A percentile compares a stretch with the other conserved stretches of the same genome.
These are phyloP conservation scores for Candida michaelii DNA, from an alignment of 805 yeast species.

Conservation along the genomic window DNA sequence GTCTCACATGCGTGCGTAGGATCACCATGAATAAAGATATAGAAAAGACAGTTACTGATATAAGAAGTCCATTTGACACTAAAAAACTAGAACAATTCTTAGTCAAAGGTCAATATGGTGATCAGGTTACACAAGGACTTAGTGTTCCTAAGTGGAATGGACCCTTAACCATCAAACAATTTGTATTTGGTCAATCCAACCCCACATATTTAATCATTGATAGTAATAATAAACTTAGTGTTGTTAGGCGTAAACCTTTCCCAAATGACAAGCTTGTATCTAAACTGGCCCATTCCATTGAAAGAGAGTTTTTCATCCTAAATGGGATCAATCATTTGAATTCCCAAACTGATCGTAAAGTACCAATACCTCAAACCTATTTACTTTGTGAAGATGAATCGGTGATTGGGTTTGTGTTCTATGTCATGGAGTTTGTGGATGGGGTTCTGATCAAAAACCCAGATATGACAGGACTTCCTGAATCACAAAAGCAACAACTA, in stretches of 20 bases:
- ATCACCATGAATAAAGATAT: conserved; percentile 15
- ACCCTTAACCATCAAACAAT: conserved; percentile 47
- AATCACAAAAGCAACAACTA: conserved; percentile 23
- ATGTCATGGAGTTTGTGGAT: conserved; percentile 58
- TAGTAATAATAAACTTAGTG: conserved; percentile 38
- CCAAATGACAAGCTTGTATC: conserved; percentile 49
- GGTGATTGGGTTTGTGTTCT: conserved; percentile 55
- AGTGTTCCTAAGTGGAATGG: conserved; percentile 20
- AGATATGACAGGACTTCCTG: conserved; percentile 37
- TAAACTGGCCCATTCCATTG: conserved; percentile 61
- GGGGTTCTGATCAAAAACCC: conserved; percentile 61
- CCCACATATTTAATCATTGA: conserved; percentile 57
- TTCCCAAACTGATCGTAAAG: conserved; percentile 23
- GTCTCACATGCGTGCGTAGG: not conserved
- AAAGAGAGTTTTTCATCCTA: conserved; percentile 56
- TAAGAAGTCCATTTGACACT: conserved; percentile 34
- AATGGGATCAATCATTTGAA: conserved; percentile 34
- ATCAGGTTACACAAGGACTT: conserved; percentile 22
- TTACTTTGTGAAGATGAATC: conserved; percentile 57
- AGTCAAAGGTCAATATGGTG: conserved; percentile 10
- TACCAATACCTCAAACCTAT: conserved; percentile 56
- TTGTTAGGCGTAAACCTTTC: conserved; percentile 58
- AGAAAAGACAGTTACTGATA: conserved; percentile 28
- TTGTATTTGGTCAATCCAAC: conserved; percentile 62
- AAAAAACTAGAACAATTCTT: conserved; percentile 25